Evolutionary conservation across 345 rosid genomes (phyloP), one percentile per base, ranked within the genome.

Genomic region (Brassica juncea): DNA sequence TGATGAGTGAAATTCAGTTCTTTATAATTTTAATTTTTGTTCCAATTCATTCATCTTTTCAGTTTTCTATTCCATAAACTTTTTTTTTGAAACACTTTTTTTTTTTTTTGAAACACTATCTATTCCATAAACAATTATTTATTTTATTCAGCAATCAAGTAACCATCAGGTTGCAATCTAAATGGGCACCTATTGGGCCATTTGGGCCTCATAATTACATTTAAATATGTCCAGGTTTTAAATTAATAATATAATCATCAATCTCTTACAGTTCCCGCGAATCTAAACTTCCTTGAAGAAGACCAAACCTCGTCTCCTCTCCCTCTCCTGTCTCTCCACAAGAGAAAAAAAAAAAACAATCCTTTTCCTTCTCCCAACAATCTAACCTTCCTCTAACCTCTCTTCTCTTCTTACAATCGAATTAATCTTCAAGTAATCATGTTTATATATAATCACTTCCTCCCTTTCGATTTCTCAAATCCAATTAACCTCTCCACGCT

Each of bases 301-400:
- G 80, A 86, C 94, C 91, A 85, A 90, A 87, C 91, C 84, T 83
- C 81, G 78, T 75, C 84, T 78, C 37, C 63, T 75, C 62, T 79
- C 59, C 34, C 8, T 34, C 63, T 73, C 57, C 5, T 49, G 57
- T 49, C 79, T 80, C 79, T 21, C 39, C 68, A 77, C 61, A 66
- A 65, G 30, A 70, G 31, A 70, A 19, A 42, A 7, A 52, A 5
- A 5, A 52, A 1, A 28, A 86, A 87, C 89, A 82, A 90, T 91
- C 88, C 98, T 84, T 89, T 90, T 66, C 91, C 93, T 71, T 86
- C 64, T 71, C 71, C 82, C 68, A 68, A 78, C 81, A 71, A 57
- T 75, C 87, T 86, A 82, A 81, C 81, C 82, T 75, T 77, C 83
- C 88, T 79, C 81, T 83, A 65, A 60, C 35, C 75, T 60, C 76